Evolutionary conservation across 164 flowering plant species (phyloP).

Genomic region (Dillenia suffruticosa): DNA sequence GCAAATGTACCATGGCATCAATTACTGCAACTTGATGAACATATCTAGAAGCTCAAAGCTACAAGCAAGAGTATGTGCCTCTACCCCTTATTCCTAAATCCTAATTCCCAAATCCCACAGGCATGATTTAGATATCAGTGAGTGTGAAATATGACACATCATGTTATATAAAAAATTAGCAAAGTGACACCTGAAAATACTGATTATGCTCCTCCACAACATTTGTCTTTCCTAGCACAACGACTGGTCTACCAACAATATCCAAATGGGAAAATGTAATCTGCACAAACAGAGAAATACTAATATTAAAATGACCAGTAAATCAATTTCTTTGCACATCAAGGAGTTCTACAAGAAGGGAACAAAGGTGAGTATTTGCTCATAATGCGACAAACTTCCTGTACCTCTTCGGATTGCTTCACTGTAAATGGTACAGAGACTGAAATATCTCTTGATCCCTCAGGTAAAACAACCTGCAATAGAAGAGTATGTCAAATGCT

Average conservation of each 20-base stretch:
- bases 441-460: slow-evolving; percentile 80
- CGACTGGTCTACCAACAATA: slow-evolving; percentile 80
- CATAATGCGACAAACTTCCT: not conserved
- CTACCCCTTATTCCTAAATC: no score
- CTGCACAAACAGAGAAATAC: slow-evolving; percentile 33
- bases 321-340: no score
- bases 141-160: no score
- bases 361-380: not conserved
- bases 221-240: slow-evolving; percentile 71
- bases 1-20: no score
- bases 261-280: slow-evolving; percentile 80
- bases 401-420: slow-evolving; percentile 72
- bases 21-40: no score
- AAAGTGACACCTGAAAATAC: slow-evolving; percentile 68
- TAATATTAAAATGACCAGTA: not conserved
- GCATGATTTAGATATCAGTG: no score
- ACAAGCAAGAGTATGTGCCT: no score
- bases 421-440: slow-evolving; percentile 76
- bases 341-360: not conserved
- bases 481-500: not conserved
- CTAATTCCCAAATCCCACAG: no score
- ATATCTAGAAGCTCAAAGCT: no score
- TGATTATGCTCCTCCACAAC: slow-evolving; percentile 86
- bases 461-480: slow-evolving; percentile 88
- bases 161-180: no score